Percentiles rank a stretch among this genome's conserved stretches.
Evolutionary conservation across 192 early-diverging fungal genomes (phyloP).

Genomic region (Rhizoclosmatium sp.): DNA sequence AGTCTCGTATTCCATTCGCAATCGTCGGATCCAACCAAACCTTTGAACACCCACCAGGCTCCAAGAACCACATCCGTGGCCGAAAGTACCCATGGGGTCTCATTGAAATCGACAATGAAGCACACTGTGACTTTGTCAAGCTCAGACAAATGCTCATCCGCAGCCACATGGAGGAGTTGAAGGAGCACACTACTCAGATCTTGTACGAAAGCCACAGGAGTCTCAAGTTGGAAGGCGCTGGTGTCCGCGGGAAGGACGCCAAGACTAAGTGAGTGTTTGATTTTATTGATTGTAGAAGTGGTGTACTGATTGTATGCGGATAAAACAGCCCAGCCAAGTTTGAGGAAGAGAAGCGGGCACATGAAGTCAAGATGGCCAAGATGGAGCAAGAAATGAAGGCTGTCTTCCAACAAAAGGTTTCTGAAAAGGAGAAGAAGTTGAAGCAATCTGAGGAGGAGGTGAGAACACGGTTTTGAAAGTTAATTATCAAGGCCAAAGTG

Average conservation of each 20-base stretch:
- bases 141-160: conserved; percentile 69
- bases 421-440: conserved; percentile 97
- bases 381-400: conserved; percentile 99
- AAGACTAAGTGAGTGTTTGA: conserved; percentile 6
- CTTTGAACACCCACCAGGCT: conserved; percentile 61
- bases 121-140: conserved; percentile 70
- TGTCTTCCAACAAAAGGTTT: conserved; percentile 98
- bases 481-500: background rate
- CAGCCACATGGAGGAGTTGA: conserved; percentile 82
- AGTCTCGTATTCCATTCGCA: conserved; percentile 67
- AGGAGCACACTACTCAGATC: conserved; percentile 69
- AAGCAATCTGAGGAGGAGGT: conserved; percentile 95
- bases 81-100: conserved; percentile 72
- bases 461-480: conserved; percentile 4
- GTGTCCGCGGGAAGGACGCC: conserved; percentile 28
- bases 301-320: background rate
- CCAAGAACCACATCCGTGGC: conserved; percentile 62
- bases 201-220: conserved; percentile 69
- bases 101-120: conserved; percentile 68
- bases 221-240: conserved; percentile 55
- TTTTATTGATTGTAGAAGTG: background rate
- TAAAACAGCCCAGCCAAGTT: conserved; percentile 65
- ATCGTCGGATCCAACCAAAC: conserved; percentile 67
- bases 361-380: conserved; percentile 95
- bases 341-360: conserved; percentile 91